Conservation (phyloP, 257 asterid species). For the Solanum chaucha region DNA sequence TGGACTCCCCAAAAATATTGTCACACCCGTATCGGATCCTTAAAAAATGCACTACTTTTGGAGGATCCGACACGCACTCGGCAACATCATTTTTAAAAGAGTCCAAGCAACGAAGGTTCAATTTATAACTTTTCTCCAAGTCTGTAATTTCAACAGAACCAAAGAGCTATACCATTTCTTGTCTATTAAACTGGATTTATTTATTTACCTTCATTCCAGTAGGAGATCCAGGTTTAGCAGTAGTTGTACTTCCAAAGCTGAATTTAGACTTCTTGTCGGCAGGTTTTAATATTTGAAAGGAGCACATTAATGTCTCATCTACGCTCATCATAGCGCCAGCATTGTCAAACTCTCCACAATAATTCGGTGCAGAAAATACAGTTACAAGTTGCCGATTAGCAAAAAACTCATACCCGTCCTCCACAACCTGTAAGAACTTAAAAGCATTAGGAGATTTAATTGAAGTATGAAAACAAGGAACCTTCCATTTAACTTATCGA, state of each 20-base stretch:
- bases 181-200: not conserved
- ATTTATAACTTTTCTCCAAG: not conserved
- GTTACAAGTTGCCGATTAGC: constrained; percentile 27
- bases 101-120: not conserved
- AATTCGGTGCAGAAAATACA: constrained; percentile 28
- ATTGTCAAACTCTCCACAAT: constrained; percentile 29
- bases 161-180: not conserved
- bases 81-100: not conserved
- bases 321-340: constrained; percentile 34
- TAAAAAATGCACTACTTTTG: not conserved
- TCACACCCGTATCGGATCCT: not conserved
- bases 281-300: constrained; percentile 30
- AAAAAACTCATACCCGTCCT: constrained; percentile 28
- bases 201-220: constrained; percentile 7
- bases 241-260: constrained; percentile 16
- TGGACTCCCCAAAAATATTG: not conserved
- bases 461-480: not conserved
- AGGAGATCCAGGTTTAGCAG: constrained; percentile 11
- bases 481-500: not conserved
- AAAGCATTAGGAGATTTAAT: not conserved
- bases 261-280: constrained; percentile 20
- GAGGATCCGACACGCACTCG: not conserved
- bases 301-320: constrained; percentile 28
- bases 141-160: not conserved
- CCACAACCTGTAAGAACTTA: constrained; percentile 17